A percentile compares a stretch with the other conserved stretches of the same genome.
phyloP scores from a whole-genome alignment of 2,329 filamentous ascomycete genomes.

The Arthrinium phaeospermum region DNA sequence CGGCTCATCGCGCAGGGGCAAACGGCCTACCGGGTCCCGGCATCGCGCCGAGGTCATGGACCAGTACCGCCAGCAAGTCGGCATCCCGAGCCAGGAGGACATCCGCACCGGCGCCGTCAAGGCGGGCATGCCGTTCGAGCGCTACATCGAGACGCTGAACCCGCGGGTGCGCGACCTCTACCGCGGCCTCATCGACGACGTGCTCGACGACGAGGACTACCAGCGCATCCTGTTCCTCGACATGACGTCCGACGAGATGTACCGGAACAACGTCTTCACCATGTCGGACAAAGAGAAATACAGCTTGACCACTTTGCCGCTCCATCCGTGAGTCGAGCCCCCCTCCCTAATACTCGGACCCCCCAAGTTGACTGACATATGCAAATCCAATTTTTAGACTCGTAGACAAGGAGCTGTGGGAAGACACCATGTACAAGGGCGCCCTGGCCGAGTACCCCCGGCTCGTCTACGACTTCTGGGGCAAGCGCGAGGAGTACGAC shows the following conservation, averaged over 20 bases:
- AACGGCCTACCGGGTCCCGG: slow-evolving; percentile 10
- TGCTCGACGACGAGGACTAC: slow-evolving; percentile 34
- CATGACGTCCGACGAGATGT: slow-evolving; percentile 37
- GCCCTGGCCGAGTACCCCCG: slow-evolving; percentile 20
- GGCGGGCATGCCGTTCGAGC: slow-evolving; percentile 27
- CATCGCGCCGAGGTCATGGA: slow-evolving; percentile 30
- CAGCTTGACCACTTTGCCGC: slow-evolving; percentile 24
- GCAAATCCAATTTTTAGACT: slow-evolving; percentile 25
- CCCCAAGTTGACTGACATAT: not conserved
- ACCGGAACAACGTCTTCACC: slow-evolving; percentile 27
- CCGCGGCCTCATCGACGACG: slow-evolving; percentile 27
- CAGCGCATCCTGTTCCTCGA: slow-evolving; percentile 33
- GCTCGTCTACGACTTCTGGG: slow-evolving; percentile 32
- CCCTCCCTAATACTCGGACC: too few species aligned
- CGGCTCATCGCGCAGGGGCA: not conserved
- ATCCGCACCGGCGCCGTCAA: slow-evolving; percentile 11
- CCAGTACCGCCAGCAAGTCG: slow-evolving; percentile 17
- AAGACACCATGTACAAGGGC: slow-evolving; percentile 24
- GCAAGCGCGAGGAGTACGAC: slow-evolving; percentile 32
- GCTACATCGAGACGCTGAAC: slow-evolving; percentile 24
- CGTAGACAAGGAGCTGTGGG: slow-evolving; percentile 28
- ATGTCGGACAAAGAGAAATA: slow-evolving; percentile 28
- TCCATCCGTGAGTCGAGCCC: slow-evolving; percentile 33
- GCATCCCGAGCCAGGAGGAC: slow-evolving; percentile 20
- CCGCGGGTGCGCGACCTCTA: slow-evolving; percentile 23